Evolutionary conservation across 257 asterid species (phyloP), one percentile per base, ranked within the genome.

Genomic region (Solanum lycopersicoides): DNA sequence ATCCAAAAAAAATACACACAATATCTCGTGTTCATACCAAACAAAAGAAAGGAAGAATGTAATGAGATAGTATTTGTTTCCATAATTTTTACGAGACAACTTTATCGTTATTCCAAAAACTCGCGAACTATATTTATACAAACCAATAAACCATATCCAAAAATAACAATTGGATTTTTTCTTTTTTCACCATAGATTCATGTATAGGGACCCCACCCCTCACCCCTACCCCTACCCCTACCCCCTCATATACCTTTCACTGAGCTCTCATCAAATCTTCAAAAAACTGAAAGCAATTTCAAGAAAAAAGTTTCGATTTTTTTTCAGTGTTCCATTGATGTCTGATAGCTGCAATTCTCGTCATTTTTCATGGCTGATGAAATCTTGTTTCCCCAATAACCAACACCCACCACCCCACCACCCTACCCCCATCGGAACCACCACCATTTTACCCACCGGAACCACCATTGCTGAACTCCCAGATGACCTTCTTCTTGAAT

Each of bases 291-390:
- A 37, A 37, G 39, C 39, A 37, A 37, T 37, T 37, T 37, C 37
- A 23, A 42, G 83, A 42, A 76, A 13, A 65, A 25, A 69, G 76
- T 59, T 34, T 35, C 53, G 20, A 42, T 23, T 65, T 65, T n/a
- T 28, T 68, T 28, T 13, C 9, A 12, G 12, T 25, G 7, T 32
- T 68, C 42, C 34, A 32, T 34, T 72, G 23, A 45, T 84, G 84
- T 89, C 92, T 82, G 95, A 94, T 47, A 92, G 94, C 72, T 95
- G 98, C 90, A 89, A 86, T 86, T 92, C 98, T 73, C 94, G 98
- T 73, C 98, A 92, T 86, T 93, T 96, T 87, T 93, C 98, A 91
- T 95, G 98, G 97, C 93, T 96, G 2, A 84, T 96, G 92, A 96
- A 96, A 93, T 95, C 98, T 77, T 96, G 98, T 77, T 95, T 96